Evolutionary conservation across 2,329 filamentous ascomycete species (phyloP).

Genomic region (Diaporthe citri): DNA sequence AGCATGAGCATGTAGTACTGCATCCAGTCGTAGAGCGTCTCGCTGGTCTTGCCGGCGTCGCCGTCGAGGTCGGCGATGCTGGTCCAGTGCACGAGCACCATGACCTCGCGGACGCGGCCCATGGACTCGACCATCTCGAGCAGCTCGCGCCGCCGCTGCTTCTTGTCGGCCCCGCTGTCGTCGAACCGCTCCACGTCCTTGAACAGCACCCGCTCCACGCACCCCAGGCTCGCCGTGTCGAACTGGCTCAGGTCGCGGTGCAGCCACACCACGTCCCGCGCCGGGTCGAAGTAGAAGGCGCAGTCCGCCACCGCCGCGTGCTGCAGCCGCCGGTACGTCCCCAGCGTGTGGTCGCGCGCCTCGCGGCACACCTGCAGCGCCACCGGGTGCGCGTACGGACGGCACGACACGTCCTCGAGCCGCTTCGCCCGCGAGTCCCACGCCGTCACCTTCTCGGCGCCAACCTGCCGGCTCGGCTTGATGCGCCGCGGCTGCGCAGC

Average conservation of each 20-base stretch:
- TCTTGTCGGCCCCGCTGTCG: conserved; percentile 39
- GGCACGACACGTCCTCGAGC: conserved; percentile 35
- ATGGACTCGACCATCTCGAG: conserved; percentile 40
- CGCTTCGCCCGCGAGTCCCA: conserved; percentile 33
- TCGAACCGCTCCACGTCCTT: conserved; percentile 40
- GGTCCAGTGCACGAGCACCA: conserved; percentile 41
- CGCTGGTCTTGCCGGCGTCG: conserved; percentile 20
- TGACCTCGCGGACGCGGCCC: conserved; percentile 39
- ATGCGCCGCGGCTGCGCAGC: conserved; percentile 19
- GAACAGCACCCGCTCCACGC: conserved; percentile 37
- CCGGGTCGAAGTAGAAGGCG: conserved; percentile 39
- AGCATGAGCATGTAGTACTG: conserved; percentile 40
- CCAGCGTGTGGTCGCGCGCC: conserved; percentile 37
- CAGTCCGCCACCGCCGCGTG: conserved; percentile 33
- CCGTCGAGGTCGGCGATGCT: conserved; percentile 40
- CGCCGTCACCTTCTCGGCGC: conserved; percentile 34
- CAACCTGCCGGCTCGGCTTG: conserved; percentile 40
- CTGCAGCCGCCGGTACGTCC: conserved; percentile 38
- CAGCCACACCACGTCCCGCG: conserved; percentile 39
- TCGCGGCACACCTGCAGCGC: conserved; percentile 40
- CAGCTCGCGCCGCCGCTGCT: conserved; percentile 40
- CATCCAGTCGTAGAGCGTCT: conserved; percentile 41
- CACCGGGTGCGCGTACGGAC: conserved; percentile 29
- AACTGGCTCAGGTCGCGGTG: conserved; percentile 41
- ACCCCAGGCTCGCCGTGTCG: conserved; percentile 26